Evolutionary conservation across 805 yeast genomes (phyloP).

Genomic region (Starmerella bombicola): DNA sequence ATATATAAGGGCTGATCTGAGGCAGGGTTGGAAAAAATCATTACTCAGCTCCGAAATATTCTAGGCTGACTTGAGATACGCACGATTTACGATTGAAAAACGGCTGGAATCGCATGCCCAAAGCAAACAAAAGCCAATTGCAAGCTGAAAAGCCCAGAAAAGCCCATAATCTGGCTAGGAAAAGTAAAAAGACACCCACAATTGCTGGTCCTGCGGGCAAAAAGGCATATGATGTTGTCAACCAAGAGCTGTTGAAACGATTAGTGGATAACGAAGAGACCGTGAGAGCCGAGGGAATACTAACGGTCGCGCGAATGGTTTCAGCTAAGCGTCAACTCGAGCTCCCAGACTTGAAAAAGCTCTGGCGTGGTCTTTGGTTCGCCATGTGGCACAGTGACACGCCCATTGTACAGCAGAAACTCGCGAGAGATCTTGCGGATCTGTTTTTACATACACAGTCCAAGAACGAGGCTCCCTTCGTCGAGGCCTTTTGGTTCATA

Average conservation of each 20-base stretch:
- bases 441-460: slow-evolving; percentile 30
- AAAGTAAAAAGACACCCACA: too few relatives aligned
- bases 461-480: slow-evolving; percentile 39
- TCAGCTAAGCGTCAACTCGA: slow-evolving; percentile 34
- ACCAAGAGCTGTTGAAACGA: slow-evolving; percentile 15
- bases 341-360: slow-evolving; percentile 53
- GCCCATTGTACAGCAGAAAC: slow-evolving; percentile 78
- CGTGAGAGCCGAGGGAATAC: slow-evolving; percentile 62
- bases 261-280: slow-evolving; percentile 33
- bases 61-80: too few relatives aligned
- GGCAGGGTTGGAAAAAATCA: too few relatives aligned
- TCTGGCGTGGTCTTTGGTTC: slow-evolving; percentile 93
- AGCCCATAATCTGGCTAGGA: too few relatives aligned
- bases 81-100: too few relatives aligned
- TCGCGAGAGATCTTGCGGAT: slow-evolving; percentile 61
- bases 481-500: slow-evolving; percentile 69
- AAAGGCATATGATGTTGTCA: slow-evolving; percentile 3
- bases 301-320: slow-evolving; percentile 40
- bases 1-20: too few relatives aligned
- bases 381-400: slow-evolving; percentile 96
- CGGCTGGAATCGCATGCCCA: too few relatives aligned
- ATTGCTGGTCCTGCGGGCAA: too few relatives aligned
- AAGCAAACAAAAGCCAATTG: too few relatives aligned
- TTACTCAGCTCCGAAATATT: too few relatives aligned
- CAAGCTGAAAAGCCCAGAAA: too few relatives aligned